Evolutionary conservation across 305 asterid genomes (phyloP), one percentile per base, ranked within the genome.

Genomic region (Fraxinus latifolia): DNA sequence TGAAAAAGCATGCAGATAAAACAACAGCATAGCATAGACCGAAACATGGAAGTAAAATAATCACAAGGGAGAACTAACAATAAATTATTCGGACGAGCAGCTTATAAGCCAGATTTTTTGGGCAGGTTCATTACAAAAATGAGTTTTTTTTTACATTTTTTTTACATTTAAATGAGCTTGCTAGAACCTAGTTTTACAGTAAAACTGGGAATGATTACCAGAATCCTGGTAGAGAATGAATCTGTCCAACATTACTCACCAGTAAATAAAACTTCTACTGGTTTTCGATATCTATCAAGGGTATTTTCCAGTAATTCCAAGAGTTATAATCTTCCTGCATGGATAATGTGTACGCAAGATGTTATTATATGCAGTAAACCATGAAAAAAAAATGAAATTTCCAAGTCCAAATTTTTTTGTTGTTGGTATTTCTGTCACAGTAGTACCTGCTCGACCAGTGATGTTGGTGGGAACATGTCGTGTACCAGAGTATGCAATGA

Each of bases 381-480:
- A 27, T 68, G 7, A 25, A 65, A 65, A 9, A 65, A 19, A 21
- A 19, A 21, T 14, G 19, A 68, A 68, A 27, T 32, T 15, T 47
- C 23, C 21, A 4, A 25, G 15, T 36, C 34, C 33, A 33, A 9
- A 62, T 62, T 25, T 21, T 47, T 17, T 67, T 32, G 17, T 32
- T 3, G 5, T 21, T 23, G 33, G n/a, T 23, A 17, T 73, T 32
- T 39, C 19, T 47, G 8, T 11, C 21, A 68, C 17, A 81, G 78
- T 12, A 39, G 75, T 88, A 96, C 99, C 99, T 96, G 98, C 89
- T 95, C 99, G 17, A 89, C 92, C 83, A 96, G 81, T 47, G 98
- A 93, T 53, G 98, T 93, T 2, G 98, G 98, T 0, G 99, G 98
- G 89, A 96, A 95, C 98, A 93, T 96, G 89, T 96, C 98, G 42